phyloP scores from a whole-genome alignment of 2,329 filamentous ascomycete species.

The Aspergillus flavus region DNA sequence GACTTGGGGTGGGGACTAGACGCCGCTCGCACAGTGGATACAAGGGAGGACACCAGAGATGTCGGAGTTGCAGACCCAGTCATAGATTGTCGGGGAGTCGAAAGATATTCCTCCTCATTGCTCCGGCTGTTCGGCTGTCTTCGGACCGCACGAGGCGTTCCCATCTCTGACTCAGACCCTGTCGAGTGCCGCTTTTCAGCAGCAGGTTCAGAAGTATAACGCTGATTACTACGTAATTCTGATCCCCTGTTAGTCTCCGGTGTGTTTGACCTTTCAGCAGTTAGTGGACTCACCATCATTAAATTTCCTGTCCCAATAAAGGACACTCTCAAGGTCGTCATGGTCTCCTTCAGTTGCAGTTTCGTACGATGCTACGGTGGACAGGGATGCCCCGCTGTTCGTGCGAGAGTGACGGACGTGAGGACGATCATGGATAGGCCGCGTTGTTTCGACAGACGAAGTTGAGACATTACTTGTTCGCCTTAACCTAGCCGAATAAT shows the following conservation, averaged over 20 bases:
- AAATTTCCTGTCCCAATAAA: slow-evolving; percentile 43
- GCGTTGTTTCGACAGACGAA: slow-evolving; percentile 56
- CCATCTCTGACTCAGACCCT: slow-evolving; percentile 22
- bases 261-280: neutral
- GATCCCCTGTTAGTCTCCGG: neutral
- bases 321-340: slow-evolving; percentile 45
- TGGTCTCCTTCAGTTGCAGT: slow-evolving; percentile 60
- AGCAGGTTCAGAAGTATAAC: slow-evolving; percentile 18
- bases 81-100: slow-evolving; percentile 31
- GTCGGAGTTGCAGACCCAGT: slow-evolving; percentile 35
- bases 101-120: slow-evolving; percentile 18
- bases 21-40: slow-evolving; percentile 43
- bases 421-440: slow-evolving; percentile 29
- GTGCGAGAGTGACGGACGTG: slow-evolving; percentile 49
- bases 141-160: slow-evolving; percentile 29
- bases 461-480: slow-evolving; percentile 42
- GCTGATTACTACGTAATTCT: slow-evolving; percentile 32
- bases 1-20: slow-evolving; percentile 30
- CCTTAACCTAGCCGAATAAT: slow-evolving; percentile 39
- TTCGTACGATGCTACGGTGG: slow-evolving; percentile 64
- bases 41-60: slow-evolving; percentile 35
- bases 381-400: slow-evolving; percentile 62
- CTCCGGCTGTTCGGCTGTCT: slow-evolving; percentile 11
- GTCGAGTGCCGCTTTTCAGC: slow-evolving; percentile 16
- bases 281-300: slow-evolving; percentile 33